Conservation (phyloP, 139 green algal genomes). For the Eudorina sp. region DNA sequence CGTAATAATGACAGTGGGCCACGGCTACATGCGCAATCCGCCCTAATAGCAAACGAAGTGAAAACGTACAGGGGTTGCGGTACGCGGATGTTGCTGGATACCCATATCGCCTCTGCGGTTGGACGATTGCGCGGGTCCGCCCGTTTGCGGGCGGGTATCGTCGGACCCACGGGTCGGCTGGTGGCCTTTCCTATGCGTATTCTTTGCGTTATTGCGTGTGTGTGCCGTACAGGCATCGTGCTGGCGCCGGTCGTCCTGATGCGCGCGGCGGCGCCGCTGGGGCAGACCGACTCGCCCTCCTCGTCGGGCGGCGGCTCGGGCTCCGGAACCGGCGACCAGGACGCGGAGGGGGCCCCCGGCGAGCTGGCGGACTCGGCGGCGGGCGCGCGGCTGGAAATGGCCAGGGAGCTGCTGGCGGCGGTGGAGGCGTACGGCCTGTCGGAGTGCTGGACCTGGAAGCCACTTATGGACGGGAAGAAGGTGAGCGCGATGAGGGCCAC, state of each 20-base stretch:
- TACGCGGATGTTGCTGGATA: too few relatives aligned
- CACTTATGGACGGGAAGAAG: slow-evolving; percentile 79
- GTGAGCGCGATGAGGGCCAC: too few relatives aligned
- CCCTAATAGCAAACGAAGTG: too few relatives aligned
- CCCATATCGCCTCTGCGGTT: too few relatives aligned
- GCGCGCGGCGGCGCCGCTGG: slow-evolving; percentile 53
- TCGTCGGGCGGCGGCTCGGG: background rate
- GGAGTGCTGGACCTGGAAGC: slow-evolving; percentile 80
- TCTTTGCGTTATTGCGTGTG: too few relatives aligned
- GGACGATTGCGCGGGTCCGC: too few relatives aligned
- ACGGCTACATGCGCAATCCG: too few relatives aligned
- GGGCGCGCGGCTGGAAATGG: slow-evolving; percentile 49
- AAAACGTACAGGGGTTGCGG: too few relatives aligned
- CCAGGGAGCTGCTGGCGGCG: slow-evolving; percentile 56
- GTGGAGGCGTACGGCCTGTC: slow-evolving; percentile 67
- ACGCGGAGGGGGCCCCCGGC: background rate
- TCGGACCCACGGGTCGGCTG: too few relatives aligned
- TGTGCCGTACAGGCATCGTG: slow-evolving; percentile 56
- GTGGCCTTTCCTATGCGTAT: too few relatives aligned
- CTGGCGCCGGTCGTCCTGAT: slow-evolving; percentile 63
- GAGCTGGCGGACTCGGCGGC: slow-evolving; percentile 2
- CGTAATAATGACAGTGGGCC: too few relatives aligned
- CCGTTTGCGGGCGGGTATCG: too few relatives aligned
- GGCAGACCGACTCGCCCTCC: background rate
- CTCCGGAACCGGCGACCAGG: background rate